Evolutionary conservation across 225 moss, liverwort and hornwort species (phyloP).

Genomic region (Neckera pumila): DNA sequence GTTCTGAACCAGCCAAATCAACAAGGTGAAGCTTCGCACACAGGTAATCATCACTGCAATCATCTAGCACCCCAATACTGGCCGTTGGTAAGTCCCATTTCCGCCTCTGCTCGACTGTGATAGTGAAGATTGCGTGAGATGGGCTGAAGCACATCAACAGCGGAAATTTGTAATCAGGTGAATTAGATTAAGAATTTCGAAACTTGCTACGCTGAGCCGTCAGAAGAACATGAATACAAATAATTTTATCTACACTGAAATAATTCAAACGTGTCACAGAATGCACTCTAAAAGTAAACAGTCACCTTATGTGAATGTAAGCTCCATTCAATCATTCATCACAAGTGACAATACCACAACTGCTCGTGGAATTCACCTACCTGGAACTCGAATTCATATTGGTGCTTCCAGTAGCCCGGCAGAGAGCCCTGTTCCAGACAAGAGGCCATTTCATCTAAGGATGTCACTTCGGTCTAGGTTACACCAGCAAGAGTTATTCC

Average conservation of each 20-base stretch:
- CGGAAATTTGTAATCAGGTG: neutral
- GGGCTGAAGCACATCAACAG: constrained; percentile 44
- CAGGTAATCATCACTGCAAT: constrained; percentile 71
- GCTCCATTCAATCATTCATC: neutral
- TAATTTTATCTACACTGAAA: neutral
- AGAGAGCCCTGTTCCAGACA: constrained; percentile 95
- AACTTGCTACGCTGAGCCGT: neutral
- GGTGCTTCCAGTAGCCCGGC: constrained; percentile 94
- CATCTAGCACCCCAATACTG: constrained; percentile 43
- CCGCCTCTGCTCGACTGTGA: constrained; percentile 86
- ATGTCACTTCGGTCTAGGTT: constrained; percentile 73
- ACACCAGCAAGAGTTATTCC: constrained; percentile 92
- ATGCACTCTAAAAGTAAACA: neutral
- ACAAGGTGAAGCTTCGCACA: constrained; percentile 97
- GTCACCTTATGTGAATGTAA: neutral
- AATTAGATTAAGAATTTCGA: neutral
- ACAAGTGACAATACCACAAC: neutral
- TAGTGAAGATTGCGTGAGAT: constrained; percentile 94
- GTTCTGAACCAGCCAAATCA: constrained; percentile 93
- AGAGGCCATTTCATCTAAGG: constrained; percentile 69
- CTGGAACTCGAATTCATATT: constrained; percentile 98
- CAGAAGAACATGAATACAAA: neutral
- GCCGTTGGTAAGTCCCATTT: constrained; percentile 53
- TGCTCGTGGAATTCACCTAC: constrained; percentile 10
- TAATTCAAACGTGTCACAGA: neutral